Evolutionary conservation across 495 filamentous ascomycete genomes (phyloP), one percentile per base, ranked within the genome.

Genomic region (Apiosordaria backusii): DNA sequence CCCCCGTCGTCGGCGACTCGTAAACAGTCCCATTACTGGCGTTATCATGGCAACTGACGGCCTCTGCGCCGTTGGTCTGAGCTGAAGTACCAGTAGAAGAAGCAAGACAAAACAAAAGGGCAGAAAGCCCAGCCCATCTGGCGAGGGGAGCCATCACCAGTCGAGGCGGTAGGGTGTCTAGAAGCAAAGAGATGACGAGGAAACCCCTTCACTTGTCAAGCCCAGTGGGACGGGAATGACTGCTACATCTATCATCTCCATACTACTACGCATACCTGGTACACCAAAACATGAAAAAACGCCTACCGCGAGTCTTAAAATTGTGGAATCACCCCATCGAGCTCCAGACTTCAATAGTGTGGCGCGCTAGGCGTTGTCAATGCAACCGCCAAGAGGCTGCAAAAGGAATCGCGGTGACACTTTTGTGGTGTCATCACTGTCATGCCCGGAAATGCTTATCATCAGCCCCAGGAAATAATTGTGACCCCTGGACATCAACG

Each of bases 11-110:
- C 21, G 54, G 54, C 29, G 57, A 4, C 26, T 59, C 22, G n/a
- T 59, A 59, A 22, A 59, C 25, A n/a, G 57, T 59, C 25, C 57
- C 57, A 27, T 59, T 19, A n/a, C 52, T 55, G n/a, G 7, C 22
- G 52, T 55, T 55, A 23, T 55, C 18, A 13, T 0, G 2, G 18
- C 52, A 55, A n/a, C n/a, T 21, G 21, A 55, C 52, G 18, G 18
- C 22, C 19, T 22, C 52, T 10, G 52, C 52, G 40, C 6, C 7
- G 16, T 50, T 6, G 40, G 40, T 50, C 52, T 55, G 35, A 45
- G 35, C 1, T 9, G 5, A 45, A 45, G 10, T n/a, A n/a, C n/a
- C n/a, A n/a, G n/a, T 13, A 7, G 0, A 45, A 6, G 35, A 45
- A 15, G 35, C 13, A 45, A 45, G 9, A 45, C 13, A 7, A 45